Evolutionary conservation across 495 filamentous ascomycete genomes (phyloP), one percentile per base, ranked within the genome.

Genomic region (Rhypophila decipiens): DNA sequence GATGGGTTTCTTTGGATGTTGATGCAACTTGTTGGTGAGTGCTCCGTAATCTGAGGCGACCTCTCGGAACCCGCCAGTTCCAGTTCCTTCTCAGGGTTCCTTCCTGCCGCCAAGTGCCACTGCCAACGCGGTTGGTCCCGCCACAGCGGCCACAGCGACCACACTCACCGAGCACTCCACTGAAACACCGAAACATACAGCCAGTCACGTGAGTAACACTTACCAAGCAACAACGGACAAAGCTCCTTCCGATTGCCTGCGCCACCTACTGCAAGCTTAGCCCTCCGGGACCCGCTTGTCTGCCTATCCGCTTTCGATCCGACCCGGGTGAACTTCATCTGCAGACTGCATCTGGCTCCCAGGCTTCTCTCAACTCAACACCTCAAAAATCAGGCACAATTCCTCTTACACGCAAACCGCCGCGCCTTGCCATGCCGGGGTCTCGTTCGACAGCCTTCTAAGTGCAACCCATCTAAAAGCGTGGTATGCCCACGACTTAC

Each of bases 381-480:
- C 34, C 41, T 45, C 48, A 31, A 4, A 37, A 43, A 38, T 50
- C 40, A 50, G 47, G 47, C 40, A 44, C 19, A 31, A 12, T 44
- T 31, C 27, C 13, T 31, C 13, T 13, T 13, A 31, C 27, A 7
- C 27, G 13, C 27, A 7, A 31, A 7, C 7, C 27, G 27, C 27
- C 27, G 7, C 13, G 27, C 27, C 7, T 31, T 31, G 27, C 7
- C 27, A 31, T 7, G 27, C 27, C 27, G 13, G n/a, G n/a, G n/a
- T n/a, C n/a, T 31, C 27, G n/a, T n/a, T n/a, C n/a, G n/a, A n/a
- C n/a, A n/a, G n/a, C 27, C 27, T 7, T 31, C 27, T 31, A 31
- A 31, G 27, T 31, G 27, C 27, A 7, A 31, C 27, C 13, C 27
- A 13, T 13, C 27, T 31, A 7, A 31, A 31, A 31, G 27, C 27